Evolutionary conservation across 805 yeast genomes (phyloP).

Genomic region (Barnettozyma salicaria): DNA sequence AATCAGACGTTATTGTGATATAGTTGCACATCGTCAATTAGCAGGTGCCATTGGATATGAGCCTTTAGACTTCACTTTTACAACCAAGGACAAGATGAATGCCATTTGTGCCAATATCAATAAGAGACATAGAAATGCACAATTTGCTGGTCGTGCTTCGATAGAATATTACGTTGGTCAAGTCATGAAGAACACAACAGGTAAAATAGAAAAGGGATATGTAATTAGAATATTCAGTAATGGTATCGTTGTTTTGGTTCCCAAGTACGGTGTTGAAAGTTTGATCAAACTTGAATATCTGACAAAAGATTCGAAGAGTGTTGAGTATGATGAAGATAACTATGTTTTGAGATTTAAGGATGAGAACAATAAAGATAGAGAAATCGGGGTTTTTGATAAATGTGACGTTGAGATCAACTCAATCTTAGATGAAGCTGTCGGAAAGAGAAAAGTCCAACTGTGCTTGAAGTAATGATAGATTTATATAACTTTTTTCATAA

Average conservation of each 20-base stretch:
- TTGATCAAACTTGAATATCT: constrained; percentile 76
- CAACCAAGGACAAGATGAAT: constrained; percentile 89
- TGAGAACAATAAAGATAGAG: constrained; percentile 40
- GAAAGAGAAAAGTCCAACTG: constrained; percentile 87
- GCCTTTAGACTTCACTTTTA: constrained; percentile 68
- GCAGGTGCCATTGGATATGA: constrained; percentile 99
- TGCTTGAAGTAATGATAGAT: constrained; percentile 37
- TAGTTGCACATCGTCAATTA: constrained; percentile 93
- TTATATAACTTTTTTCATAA: constrained; percentile 5
- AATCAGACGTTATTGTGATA: constrained; percentile 95
- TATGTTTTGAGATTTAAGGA: constrained; percentile 58
- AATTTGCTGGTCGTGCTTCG: constrained; percentile 97
- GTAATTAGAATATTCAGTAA: constrained; percentile 88
- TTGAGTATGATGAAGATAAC: constrained; percentile 69
- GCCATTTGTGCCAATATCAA: constrained; percentile 82
- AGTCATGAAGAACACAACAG: constrained; percentile 64
- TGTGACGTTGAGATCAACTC: constrained; percentile 80
- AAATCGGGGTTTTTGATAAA: constrained; percentile 73
- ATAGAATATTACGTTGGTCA: constrained; percentile 98
- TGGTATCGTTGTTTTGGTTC: constrained; percentile 92
- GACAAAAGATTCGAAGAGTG: constrained; percentile 55
- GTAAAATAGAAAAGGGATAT: constrained; percentile 76
- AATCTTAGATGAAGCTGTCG: constrained; percentile 77
- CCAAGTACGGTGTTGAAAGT: constrained; percentile 94
- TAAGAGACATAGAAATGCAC: constrained; percentile 94